These are phyloP conservation scores for Entomortierella parvispora DNA, from an alignment of 192 early-diverging fungal genomes.

Conservation along the genomic window DNA sequence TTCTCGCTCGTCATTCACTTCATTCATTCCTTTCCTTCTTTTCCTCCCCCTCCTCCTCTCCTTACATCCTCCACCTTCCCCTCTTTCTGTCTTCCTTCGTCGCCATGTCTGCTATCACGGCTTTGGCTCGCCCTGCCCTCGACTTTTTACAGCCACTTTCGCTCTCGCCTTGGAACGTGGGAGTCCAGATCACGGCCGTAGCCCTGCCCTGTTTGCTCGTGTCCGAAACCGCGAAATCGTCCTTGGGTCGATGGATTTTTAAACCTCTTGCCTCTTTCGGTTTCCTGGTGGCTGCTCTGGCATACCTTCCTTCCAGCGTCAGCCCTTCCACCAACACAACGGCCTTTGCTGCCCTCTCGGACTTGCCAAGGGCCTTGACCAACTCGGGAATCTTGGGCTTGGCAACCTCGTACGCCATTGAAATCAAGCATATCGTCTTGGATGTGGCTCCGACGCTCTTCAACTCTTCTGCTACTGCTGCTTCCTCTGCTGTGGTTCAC, in stretches of 20 bases:
- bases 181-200: slow-evolving; percentile 44
- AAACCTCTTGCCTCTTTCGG: slow-evolving; percentile 47
- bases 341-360: neutral
- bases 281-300: slow-evolving; percentile 34
- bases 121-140: slow-evolving; percentile 9
- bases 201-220: slow-evolving; percentile 38
- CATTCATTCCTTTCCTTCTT: slow-evolving; percentile 2
- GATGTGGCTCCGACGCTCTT: slow-evolving; percentile 19
- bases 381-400: neutral
- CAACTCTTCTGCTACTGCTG: neutral
- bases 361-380: slow-evolving; percentile 8
- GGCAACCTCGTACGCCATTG: neutral
- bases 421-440: slow-evolving; percentile 23
- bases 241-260: slow-evolving; percentile 31
- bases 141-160: slow-evolving; percentile 24
- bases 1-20: neutral
- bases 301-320: slow-evolving; percentile 21
- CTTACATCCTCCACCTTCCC: neutral
- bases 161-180: slow-evolving; percentile 26
- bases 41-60: neutral
- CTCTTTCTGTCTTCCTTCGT: neutral
- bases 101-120: neutral
- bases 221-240: slow-evolving; percentile 19
- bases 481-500: neutral
- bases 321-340: slow-evolving; percentile 10